Percentiles rank a stretch among this genome's conserved stretches.
Evolutionary conservation across 805 yeast species (phyloP).

Genomic region (Komagataella pseudopastoris): DNA sequence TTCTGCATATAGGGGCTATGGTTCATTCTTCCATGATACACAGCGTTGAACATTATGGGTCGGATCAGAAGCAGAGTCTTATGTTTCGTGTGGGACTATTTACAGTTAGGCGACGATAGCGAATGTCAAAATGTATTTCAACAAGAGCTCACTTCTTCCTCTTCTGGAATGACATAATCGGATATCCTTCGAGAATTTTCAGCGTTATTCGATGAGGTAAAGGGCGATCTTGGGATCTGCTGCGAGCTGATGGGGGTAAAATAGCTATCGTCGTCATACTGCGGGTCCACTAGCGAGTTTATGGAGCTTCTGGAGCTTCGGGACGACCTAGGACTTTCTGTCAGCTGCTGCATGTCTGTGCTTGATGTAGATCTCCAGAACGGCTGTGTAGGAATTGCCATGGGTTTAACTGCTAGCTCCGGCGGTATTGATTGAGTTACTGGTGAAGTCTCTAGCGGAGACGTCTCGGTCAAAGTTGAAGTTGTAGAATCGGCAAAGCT

Average conservation of each 20-base stretch:
- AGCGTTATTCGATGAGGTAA: neutral
- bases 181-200: neutral
- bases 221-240: neutral
- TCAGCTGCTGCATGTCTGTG: neutral
- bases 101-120: neutral
- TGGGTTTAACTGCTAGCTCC: neutral
- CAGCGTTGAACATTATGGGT: neutral
- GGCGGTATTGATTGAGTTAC: neutral
- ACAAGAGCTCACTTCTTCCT: neutral
- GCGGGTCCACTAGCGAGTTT: conserved; percentile 40
- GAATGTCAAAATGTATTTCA: neutral
- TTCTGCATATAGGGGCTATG: neutral
- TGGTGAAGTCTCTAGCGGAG: neutral
- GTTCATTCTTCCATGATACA: neutral
- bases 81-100: neutral
- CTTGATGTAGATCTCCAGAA: neutral
- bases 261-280: conserved; percentile 15
- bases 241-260: neutral
- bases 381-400: neutral
- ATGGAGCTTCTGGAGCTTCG: conserved; percentile 44
- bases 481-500: neutral
- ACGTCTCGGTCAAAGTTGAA: neutral
- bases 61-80: neutral
- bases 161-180: neutral
- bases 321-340: conserved; percentile 25